Conservation (phyloP, 768 basidiomycete species). For the Lyophyllum semitale region DNA sequence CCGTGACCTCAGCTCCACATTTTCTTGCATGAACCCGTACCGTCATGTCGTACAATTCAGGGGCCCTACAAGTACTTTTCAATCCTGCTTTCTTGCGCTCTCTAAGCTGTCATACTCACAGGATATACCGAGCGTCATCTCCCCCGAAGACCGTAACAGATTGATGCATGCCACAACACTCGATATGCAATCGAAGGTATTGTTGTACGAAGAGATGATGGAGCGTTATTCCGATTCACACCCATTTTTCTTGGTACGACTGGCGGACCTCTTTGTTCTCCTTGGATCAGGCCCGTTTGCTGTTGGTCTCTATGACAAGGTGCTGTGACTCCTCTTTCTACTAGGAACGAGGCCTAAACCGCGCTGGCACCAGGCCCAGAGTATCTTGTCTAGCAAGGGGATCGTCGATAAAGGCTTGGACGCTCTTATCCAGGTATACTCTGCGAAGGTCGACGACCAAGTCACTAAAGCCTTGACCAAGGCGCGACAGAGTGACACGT, state of each 20-base stretch:
- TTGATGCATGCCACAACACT: constrained; percentile 5
- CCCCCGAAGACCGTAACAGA: constrained; percentile 17
- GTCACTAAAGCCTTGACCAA: constrained; percentile 10
- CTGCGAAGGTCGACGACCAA: constrained; percentile 10
- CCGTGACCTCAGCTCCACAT: too few relatives aligned
- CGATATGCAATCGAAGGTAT: constrained; percentile 8
- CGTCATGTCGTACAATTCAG: too few relatives aligned
- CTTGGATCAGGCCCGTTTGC: neutral
- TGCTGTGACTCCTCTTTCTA: too few relatives aligned
- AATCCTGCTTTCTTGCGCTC: too few relatives aligned
- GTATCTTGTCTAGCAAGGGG: constrained; percentile 11
- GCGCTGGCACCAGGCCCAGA: constrained; percentile 14
- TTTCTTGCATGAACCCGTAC: too few relatives aligned
- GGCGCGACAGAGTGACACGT: constrained; percentile 12
- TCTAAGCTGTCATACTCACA: too few relatives aligned
- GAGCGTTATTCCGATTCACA: constrained; percentile 18
- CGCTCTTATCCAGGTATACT: constrained; percentile 7
- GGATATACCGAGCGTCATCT: constrained; percentile 10
- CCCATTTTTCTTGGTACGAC: constrained; percentile 6
- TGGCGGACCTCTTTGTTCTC: neutral
- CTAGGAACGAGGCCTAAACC: too few relatives aligned
- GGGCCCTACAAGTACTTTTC: too few relatives aligned
- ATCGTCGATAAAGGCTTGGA: constrained; percentile 13
- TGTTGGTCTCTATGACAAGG: neutral
- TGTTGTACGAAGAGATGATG: constrained; percentile 20